Conservation (phyloP, 2,329 filamentous ascomycete genomes). For the Sclerotiophoma versabilis region DNA sequence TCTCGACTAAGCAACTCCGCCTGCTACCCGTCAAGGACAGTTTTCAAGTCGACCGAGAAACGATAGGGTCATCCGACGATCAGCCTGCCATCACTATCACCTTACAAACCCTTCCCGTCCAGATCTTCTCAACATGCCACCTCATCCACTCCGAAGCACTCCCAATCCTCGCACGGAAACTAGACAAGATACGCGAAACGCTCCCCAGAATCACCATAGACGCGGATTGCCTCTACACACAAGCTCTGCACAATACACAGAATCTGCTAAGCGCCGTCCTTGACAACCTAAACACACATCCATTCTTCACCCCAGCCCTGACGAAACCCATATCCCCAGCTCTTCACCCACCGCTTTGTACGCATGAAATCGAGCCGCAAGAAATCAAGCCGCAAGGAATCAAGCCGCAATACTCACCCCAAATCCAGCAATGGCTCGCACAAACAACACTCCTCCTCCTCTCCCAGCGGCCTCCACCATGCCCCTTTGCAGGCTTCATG, state of each 20-base stretch:
- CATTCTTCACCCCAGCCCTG: not conserved
- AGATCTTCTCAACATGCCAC: slow-evolving; percentile 12
- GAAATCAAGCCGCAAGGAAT: no score
- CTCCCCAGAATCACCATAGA: slow-evolving; percentile 1
- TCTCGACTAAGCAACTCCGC: not conserved
- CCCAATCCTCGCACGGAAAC: slow-evolving; percentile 5
- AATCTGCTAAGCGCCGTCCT: not conserved
- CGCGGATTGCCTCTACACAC: slow-evolving; percentile 3
- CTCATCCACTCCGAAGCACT: slow-evolving; percentile 7
- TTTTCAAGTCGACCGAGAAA: not conserved
- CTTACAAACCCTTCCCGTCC: slow-evolving; percentile 5
- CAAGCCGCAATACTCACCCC: not conserved
- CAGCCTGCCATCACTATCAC: slow-evolving; percentile 3
- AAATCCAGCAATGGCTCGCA: slow-evolving; percentile 1
- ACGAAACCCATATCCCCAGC: no score
- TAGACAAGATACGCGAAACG: not conserved
- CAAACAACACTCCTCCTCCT: slow-evolving; percentile 9
- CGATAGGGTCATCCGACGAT: no score
- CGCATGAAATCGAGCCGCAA: no score
- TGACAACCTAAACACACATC: not conserved
- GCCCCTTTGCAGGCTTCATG: slow-evolving; percentile 12
- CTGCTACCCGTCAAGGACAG: not conserved
- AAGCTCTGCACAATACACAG: not conserved
- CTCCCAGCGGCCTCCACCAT: not conserved
- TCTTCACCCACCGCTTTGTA: no score